Conservation (phyloP, 2,329 filamentous ascomycete genomes). For the Cladorrhinum sp. region DNA sequence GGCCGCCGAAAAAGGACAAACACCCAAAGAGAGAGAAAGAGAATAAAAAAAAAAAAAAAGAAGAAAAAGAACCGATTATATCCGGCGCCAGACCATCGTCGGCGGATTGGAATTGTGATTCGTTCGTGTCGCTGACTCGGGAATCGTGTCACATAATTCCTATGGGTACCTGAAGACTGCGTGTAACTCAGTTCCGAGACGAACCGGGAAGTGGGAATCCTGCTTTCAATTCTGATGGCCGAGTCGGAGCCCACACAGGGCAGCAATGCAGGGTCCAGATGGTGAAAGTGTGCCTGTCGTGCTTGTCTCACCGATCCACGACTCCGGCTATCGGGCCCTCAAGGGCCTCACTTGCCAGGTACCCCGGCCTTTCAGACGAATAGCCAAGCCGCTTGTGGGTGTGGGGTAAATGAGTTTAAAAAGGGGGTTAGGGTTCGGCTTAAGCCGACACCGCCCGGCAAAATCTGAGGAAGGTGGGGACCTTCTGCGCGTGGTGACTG, state of each 20-base stretch:
- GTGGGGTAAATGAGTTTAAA: neutral
- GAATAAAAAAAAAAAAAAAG: neutral
- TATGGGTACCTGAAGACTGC: neutral
- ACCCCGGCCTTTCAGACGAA: constrained; percentile 1
- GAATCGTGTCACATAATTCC: neutral
- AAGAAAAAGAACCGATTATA: neutral
- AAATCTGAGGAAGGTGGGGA: constrained; percentile 13
- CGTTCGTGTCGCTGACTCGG: neutral
- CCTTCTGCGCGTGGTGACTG: neutral
- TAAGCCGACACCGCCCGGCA: constrained; percentile 23
- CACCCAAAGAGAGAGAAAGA: neutral
- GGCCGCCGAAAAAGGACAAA: neutral
- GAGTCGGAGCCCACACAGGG: constrained; percentile 10
- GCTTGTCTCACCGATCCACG: neutral
- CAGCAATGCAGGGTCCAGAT: constrained; percentile 5
- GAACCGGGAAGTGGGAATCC: neutral
- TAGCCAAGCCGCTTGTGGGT: neutral
- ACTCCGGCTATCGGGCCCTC: constrained; percentile 18
- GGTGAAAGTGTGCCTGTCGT: neutral
- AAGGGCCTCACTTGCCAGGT: neutral
- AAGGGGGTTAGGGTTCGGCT: neutral
- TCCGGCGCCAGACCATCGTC: neutral
- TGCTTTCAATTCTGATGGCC: neutral
- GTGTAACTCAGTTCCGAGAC: neutral
- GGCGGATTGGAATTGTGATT: neutral